Evolutionary conservation across 75 land plant species (phyloP).

Genomic region (Pinus taeda): DNA sequence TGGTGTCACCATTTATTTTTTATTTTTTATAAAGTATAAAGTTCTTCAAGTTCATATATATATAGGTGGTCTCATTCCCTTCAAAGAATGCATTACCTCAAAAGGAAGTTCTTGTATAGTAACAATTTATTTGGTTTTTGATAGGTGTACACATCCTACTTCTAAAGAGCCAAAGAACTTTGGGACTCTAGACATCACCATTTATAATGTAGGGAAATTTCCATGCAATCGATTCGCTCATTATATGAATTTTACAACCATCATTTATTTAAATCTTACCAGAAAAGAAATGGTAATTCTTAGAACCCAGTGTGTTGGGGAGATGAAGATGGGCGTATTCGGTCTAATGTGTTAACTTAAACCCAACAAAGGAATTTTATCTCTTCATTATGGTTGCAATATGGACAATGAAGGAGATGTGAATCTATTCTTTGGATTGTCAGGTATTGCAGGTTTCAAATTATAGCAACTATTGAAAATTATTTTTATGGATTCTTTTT

Average conservation of each 20-base stretch:
- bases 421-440: constrained; percentile 51
- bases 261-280: constrained; percentile 39
- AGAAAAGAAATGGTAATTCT: constrained; percentile 50
- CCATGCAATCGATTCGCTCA: constrained; percentile 55
- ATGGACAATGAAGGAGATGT: constrained; percentile 53
- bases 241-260: constrained; percentile 50
- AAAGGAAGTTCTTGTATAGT: neutral
- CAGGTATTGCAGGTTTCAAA: constrained; percentile 25
- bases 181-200: constrained; percentile 50
- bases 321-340: constrained; percentile 60
- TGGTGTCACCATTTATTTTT: neutral
- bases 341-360: constrained; percentile 51
- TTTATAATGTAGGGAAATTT: constrained; percentile 49
- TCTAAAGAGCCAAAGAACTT: constrained; percentile 50
- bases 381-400: constrained; percentile 53
- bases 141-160: constrained; percentile 54
- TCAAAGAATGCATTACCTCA: neutral
- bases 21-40: neutral
- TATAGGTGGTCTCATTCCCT: too few species aligned
- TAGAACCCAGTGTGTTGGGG: constrained; percentile 51
- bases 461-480: neutral
- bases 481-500: neutral
- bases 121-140: neutral
- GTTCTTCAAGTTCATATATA: neutral
- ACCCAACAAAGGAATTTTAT: constrained; percentile 47